Percentiles rank a stretch among this genome's conserved stretches.
These are phyloP conservation scores for Eragrostis tef DNA, from an alignment of 202 grass and related monocot genomes.

Conservation along the genomic window DNA sequence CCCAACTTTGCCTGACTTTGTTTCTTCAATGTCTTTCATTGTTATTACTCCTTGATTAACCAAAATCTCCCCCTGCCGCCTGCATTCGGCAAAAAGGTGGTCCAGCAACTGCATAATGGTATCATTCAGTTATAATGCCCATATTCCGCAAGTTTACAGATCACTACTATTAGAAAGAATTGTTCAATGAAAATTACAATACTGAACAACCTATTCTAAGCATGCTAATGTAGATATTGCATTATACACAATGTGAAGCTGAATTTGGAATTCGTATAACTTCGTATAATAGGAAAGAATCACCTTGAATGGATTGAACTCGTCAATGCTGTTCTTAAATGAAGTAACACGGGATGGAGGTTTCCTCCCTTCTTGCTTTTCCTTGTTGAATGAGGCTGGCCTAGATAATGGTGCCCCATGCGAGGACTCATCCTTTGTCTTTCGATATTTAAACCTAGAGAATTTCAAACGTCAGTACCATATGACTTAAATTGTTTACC, in stretches of 20 bases:
- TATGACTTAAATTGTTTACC: slow-evolving; percentile 27
- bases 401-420: slow-evolving; percentile 49
- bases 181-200: slow-evolving; percentile 9
- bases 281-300: no score
- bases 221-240: not conserved
- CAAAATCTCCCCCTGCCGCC: slow-evolving; percentile 66
- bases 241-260: slow-evolving; percentile 19
- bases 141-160: slow-evolving; percentile 3
- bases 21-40: slow-evolving; percentile 80
- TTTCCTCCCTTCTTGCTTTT: slow-evolving; percentile 69
- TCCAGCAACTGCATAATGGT: slow-evolving; percentile 72
- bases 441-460: slow-evolving; percentile 70
- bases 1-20: slow-evolving; percentile 72
- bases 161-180: not conserved
- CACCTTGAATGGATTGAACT: slow-evolving; percentile 94
- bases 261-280: no score
- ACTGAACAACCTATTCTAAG: slow-evolving; percentile 18
- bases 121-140: slow-evolving; percentile 34
- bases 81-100: slow-evolving; percentile 79
- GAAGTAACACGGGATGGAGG: slow-evolving; percentile 69
- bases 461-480: slow-evolving; percentile 42
- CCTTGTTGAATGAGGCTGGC: slow-evolving; percentile 61
- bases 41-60: slow-evolving; percentile 71
- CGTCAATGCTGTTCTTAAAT: slow-evolving; percentile 79
- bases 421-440: slow-evolving; percentile 41